phyloP scores from a whole-genome alignment of 441 rosid species.

The Euphorbia celastroides region DNA sequence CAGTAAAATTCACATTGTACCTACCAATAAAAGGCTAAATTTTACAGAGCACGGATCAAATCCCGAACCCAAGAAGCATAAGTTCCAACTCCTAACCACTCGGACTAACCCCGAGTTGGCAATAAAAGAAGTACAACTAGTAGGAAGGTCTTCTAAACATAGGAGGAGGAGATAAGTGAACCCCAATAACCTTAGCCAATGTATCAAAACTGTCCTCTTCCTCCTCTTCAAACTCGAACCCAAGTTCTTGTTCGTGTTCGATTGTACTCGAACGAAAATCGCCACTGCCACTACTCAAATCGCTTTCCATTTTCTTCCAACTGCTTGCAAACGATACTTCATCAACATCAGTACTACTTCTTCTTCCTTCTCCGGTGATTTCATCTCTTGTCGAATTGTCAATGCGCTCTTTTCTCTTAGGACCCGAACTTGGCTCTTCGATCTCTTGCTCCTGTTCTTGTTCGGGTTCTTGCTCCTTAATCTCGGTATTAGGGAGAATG shows the following conservation, averaged over 20 bases:
- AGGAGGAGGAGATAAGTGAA: not conserved
- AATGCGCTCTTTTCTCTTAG: not conserved
- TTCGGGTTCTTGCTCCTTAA: not conserved
- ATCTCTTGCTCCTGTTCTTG: not conserved
- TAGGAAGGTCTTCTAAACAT: not conserved
- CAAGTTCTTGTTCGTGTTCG: not conserved
- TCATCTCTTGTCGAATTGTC: not conserved
- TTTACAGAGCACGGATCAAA: no score
- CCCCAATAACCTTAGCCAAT: not conserved
- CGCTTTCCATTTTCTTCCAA: conserved; percentile 17
- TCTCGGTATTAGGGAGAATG: not conserved
- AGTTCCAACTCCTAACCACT: no score
- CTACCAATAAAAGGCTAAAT: no score
- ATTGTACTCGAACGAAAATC: not conserved
- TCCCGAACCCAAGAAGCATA: no score
- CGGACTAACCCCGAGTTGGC: no score
- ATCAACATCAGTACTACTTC: conserved; percentile 10
- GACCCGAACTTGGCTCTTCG: not conserved
- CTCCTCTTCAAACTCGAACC: not conserved
- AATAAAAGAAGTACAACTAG: no score
- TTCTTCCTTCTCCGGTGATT: conserved; percentile 14
- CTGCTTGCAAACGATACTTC: conserved; percentile 30
- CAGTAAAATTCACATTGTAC: no score
- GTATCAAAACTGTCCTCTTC: not conserved
- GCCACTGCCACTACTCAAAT: not conserved